Evolutionary conservation across 2,329 filamentous ascomycete species (phyloP), one percentile per base, ranked within the genome.

Genomic region (Monosporascus sp.): DNA sequence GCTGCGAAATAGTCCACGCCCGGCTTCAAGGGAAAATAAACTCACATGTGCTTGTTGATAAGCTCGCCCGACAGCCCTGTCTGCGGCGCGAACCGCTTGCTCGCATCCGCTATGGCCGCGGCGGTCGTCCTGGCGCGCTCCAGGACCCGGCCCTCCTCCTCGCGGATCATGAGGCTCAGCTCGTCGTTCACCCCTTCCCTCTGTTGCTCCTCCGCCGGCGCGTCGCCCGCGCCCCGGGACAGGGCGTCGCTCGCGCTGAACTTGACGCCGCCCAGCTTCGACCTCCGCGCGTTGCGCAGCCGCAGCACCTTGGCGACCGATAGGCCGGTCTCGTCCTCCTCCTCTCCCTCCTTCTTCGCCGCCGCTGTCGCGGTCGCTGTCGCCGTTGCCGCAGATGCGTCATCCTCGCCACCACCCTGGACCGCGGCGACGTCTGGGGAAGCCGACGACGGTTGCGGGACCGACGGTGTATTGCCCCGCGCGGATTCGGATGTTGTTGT

Each of bases 11-110:
- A 8, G 26, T 8, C 26, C 26, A 28, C 8, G 26, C 8, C 3
- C 26, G 26, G 26, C 8, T 9, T 28, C 26, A 8, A 4, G 26
- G 26, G 1, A 11, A 28, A 28, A 28, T 28, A 28, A 55, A 82
- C 86, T 85, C 80, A 93, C 89, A 93, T 90, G 74, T 92, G 88
- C 72, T 78, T 86, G 68, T 91, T 87, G 57, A 85, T 78, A 22
- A 82, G 68, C 52, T 88, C 85, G 37, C 80, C 79, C 0, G 86
- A 76, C 56, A 85, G 72, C 1, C 88, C 88, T 0, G 86, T 91
- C 68, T 89, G 87, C 54, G 84, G 81, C 51, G 85, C 84, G 66
- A 93, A 93, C 41, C 86, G 83, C 55, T 73, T 75, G 37, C 65
- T 66, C 35, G 72, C 67, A 1, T 67, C 67, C n/a, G 63, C 61